Conservation (phyloP, 2,329 filamentous ascomycete species). For the Alternaria triticina region DNA sequence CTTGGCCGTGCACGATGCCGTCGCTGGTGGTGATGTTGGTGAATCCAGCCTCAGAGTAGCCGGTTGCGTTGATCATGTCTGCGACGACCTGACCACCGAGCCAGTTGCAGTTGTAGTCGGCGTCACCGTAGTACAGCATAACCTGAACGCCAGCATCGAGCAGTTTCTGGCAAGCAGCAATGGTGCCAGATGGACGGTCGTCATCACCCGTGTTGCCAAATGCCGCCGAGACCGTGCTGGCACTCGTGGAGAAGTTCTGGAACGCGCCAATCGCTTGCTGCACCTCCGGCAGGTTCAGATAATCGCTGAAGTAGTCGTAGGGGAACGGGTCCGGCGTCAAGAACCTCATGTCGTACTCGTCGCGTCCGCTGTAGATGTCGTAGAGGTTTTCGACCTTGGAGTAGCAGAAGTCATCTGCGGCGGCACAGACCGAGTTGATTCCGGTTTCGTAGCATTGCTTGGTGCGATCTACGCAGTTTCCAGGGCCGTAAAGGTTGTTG, state of each 20-base stretch:
- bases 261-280: slow-evolving; percentile 66
- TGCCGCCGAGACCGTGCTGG: slow-evolving; percentile 52
- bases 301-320: slow-evolving; percentile 61
- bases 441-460: slow-evolving; percentile 61
- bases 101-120: slow-evolving; percentile 58
- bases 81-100: slow-evolving; percentile 53
- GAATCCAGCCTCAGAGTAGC: slow-evolving; percentile 56
- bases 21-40: slow-evolving; percentile 55
- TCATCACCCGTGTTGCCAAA: slow-evolving; percentile 60
- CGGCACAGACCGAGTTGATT: slow-evolving; percentile 58
- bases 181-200: slow-evolving; percentile 52
- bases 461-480: slow-evolving; percentile 67
- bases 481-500: slow-evolving; percentile 65
- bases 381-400: slow-evolving; percentile 60
- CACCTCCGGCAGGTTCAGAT: slow-evolving; percentile 63
- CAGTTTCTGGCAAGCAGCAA: slow-evolving; percentile 51
- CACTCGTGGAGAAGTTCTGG: slow-evolving; percentile 62
- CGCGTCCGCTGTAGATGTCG: slow-evolving; percentile 59
- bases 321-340: slow-evolving; percentile 64
- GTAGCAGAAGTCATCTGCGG: slow-evolving; percentile 64
- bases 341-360: slow-evolving; percentile 67
- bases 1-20: slow-evolving; percentile 59
- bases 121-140: slow-evolving; percentile 56
- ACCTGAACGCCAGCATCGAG: slow-evolving; percentile 51
- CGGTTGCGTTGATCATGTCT: slow-evolving; percentile 49